Percentiles rank a stretch among this genome's conserved stretches.
phyloP scores from a whole-genome alignment of 2,329 filamentous ascomycete species.

The Aureobasidium musti region DNA sequence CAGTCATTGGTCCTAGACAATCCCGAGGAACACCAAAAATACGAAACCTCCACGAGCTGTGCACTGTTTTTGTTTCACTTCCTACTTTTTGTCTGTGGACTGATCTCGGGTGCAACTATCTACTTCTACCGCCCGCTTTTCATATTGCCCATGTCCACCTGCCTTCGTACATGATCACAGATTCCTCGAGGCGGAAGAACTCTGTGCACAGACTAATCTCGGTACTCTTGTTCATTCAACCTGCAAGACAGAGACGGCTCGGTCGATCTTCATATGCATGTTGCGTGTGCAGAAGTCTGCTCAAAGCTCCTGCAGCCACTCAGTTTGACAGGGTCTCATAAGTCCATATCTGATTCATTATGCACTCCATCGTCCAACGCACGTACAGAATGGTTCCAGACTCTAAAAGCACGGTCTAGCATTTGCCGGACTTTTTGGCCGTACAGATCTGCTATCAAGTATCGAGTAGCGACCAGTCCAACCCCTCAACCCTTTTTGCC shows the following conservation, averaged over 20 bases:
- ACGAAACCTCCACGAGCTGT: conserved; percentile 25
- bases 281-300: conserved; percentile 19
- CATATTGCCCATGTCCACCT: conserved; percentile 19
- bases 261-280: conserved; percentile 25
- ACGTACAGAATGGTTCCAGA: neutral
- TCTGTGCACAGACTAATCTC: conserved; percentile 26
- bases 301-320: conserved; percentile 18
- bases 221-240: conserved; percentile 19
- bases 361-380: conserved; percentile 4
- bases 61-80: conserved; percentile 26
- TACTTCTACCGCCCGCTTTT: conserved; percentile 17
- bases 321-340: conserved; percentile 14
- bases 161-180: neutral
- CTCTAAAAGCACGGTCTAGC: conserved; percentile 4
- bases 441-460: neutral
- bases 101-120: conserved; percentile 26
- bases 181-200: neutral
- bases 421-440: conserved; percentile 1
- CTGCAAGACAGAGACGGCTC: conserved; percentile 28
- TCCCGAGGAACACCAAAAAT: conserved; percentile 14
- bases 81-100: conserved; percentile 13
- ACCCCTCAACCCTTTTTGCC: conserved; percentile 17
- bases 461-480: neutral
- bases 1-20: conserved; percentile 10
- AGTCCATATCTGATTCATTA: conserved; percentile 5